Evolutionary conservation across 2,329 filamentous ascomycete species (phyloP).

Genomic region (Venturia oleaginea): DNA sequence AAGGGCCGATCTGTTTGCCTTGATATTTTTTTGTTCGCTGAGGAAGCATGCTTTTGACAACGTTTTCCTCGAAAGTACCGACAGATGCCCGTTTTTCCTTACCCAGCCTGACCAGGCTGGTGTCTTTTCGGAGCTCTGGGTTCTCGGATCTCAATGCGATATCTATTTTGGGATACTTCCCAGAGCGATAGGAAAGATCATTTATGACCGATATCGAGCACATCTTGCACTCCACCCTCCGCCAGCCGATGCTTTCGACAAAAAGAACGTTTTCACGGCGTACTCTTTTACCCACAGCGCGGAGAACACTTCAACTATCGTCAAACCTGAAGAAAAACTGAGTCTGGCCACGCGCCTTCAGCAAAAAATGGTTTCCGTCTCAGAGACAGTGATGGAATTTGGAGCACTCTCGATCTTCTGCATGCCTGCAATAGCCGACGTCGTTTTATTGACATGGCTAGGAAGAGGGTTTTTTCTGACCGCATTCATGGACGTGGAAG

Average conservation of each 20-base stretch:
- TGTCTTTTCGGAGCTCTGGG: constrained; percentile 5
- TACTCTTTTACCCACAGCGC: constrained; percentile 4
- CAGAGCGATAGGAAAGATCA: neutral
- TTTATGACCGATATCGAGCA: constrained; percentile 6
- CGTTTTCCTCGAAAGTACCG: constrained; percentile 7
- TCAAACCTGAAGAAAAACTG: neutral
- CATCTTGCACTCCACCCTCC: neutral
- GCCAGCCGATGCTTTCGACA: neutral
- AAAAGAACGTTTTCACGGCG: neutral
- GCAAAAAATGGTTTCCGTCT: neutral
- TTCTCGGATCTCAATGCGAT: constrained; percentile 9
- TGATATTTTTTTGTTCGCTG: constrained; percentile 3
- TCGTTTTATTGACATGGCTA: constrained; percentile 1
- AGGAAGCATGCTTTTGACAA: constrained; percentile 7
- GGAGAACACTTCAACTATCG: neutral
- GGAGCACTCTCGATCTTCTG: constrained; percentile 8
- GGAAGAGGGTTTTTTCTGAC: constrained; percentile 6
- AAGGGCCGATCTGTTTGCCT: constrained; percentile 8
- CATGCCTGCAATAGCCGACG: constrained; percentile 7
- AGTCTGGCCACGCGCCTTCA: neutral
- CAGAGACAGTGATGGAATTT: constrained; percentile 3
- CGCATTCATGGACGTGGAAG: constrained; percentile 8
- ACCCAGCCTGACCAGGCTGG: constrained; percentile 10
- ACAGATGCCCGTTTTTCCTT: constrained; percentile 1
- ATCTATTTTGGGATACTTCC: constrained; percentile 9